Evolutionary conservation across 805 yeast genomes (phyloP).

Genomic region (Suhomyces vadensis): DNA sequence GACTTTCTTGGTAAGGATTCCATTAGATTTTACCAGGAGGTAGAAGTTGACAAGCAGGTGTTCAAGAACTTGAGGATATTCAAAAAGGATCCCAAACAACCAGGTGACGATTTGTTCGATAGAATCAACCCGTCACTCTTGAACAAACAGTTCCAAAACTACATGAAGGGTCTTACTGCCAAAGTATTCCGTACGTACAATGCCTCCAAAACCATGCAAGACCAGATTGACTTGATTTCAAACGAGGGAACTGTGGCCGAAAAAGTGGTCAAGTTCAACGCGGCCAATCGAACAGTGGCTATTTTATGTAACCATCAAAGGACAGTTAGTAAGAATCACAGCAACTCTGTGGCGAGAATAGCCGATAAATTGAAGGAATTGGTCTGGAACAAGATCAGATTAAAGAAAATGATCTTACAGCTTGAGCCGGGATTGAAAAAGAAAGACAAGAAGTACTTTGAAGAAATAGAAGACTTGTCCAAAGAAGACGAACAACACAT

Average conservation of each 20-base stretch:
- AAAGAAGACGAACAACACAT: conserved; percentile 64
- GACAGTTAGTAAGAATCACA: conserved; percentile 84
- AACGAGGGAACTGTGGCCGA: conserved; percentile 87
- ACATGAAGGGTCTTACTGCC: conserved; percentile 92
- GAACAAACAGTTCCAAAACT: conserved; percentile 83
- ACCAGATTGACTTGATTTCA: conserved; percentile 81
- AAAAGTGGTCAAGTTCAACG: conserved; percentile 83
- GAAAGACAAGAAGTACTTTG: conserved; percentile 60
- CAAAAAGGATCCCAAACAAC: conserved; percentile 83
- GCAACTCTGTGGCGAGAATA: conserved; percentile 75
- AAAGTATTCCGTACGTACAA: conserved; percentile 97
- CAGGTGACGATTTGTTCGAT: conserved; percentile 92
- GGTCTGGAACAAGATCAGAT: conserved; percentile 78
- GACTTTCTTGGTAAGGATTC: conserved; percentile 97
- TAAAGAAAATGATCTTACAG: conserved; percentile 67
- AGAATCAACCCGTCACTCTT: conserved; percentile 79
- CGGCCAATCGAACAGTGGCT: conserved; percentile 95
- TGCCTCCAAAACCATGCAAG: conserved; percentile 97
- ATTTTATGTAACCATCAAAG: conserved; percentile 97
- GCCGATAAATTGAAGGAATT: conserved; percentile 76
- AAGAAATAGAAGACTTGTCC: conserved; percentile 64
- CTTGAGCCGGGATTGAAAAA: conserved; percentile 56
- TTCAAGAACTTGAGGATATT: conserved; percentile 85
- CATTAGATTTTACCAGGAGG: conserved; percentile 87
- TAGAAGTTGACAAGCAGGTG: conserved; percentile 87